These are phyloP conservation scores for Pichia thaimueangensis DNA, from an alignment of 805 yeast genomes.

Conservation along the genomic window DNA sequence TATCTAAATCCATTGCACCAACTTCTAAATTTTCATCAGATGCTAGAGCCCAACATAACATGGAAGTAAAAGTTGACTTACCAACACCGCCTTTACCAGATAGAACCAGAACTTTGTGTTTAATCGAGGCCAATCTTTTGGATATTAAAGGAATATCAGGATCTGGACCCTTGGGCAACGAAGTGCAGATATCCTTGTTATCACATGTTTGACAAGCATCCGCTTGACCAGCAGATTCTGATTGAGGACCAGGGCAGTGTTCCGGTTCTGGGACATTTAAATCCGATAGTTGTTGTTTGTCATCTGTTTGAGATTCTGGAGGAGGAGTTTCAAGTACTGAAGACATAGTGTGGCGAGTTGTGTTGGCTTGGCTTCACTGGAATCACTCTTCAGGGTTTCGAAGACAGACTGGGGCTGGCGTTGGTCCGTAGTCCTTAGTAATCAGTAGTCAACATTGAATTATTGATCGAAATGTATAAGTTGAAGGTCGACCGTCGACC, in stretches of 20 bases:
- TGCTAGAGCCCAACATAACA: slow-evolving; percentile 96
- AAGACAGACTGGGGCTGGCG: too few species aligned
- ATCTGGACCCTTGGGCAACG: slow-evolving; percentile 85
- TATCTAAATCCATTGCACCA: slow-evolving; percentile 96
- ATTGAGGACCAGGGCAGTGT: slow-evolving; percentile 98
- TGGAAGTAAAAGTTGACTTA: slow-evolving; percentile 89
- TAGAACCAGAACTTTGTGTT: slow-evolving; percentile 74
- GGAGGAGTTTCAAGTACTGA: background rate
- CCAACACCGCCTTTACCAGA: slow-evolving; percentile 97
- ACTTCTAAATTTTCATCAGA: slow-evolving; percentile 75
- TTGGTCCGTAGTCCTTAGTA: too few species aligned
- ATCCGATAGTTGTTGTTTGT: slow-evolving; percentile 4
- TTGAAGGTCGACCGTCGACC: too few species aligned
- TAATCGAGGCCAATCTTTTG: slow-evolving; percentile 51
- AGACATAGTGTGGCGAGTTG: too few species aligned
- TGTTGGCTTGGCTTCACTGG: too few species aligned
- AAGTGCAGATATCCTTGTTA: slow-evolving; percentile 82
- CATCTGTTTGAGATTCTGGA: slow-evolving; percentile 6
- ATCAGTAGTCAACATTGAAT: too few species aligned
- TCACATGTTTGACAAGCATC: slow-evolving; percentile 96
- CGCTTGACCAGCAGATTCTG: slow-evolving; percentile 87
- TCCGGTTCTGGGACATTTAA: slow-evolving; percentile 79
- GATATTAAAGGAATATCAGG: slow-evolving; percentile 80
- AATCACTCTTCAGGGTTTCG: too few species aligned
- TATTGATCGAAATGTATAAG: too few species aligned